These are phyloP conservation scores for Pichia occidentalis DNA, from an alignment of 805 yeast genomes.

Conservation along the genomic window DNA sequence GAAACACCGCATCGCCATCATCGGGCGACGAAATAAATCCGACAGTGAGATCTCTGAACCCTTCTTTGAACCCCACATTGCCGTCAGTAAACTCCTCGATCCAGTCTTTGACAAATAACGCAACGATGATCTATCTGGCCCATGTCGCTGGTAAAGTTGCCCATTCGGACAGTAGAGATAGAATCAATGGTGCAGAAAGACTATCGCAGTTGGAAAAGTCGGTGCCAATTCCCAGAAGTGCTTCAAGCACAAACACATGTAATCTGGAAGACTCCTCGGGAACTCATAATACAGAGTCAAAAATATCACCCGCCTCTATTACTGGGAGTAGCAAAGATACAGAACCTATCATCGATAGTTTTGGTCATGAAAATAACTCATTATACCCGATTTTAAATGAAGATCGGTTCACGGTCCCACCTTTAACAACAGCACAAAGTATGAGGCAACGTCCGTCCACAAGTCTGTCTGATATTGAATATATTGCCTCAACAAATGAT, in stretches of 20 bases:
- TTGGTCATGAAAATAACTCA: constrained; percentile 25
- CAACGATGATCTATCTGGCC: constrained; percentile 67
- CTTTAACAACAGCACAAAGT: constrained; percentile 34
- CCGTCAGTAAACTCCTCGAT: constrained; percentile 9
- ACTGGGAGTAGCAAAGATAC: constrained; percentile 7
- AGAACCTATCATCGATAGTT: constrained; percentile 20
- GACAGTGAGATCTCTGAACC: neutral
- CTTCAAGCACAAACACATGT: constrained; percentile 2
- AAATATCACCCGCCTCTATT: too few relatives aligned
- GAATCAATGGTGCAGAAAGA: constrained; percentile 45
- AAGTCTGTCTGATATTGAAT: constrained; percentile 52
- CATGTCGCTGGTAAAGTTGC: constrained; percentile 76
- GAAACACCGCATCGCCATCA: too few relatives aligned
- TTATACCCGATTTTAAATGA: constrained; percentile 21
- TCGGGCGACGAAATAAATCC: too few relatives aligned
- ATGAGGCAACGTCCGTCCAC: constrained; percentile 44
- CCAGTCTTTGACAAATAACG: constrained; percentile 19
- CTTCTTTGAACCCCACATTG: constrained; percentile 4
- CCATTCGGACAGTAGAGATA: constrained; percentile 57
- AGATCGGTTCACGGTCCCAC: constrained; percentile 36
- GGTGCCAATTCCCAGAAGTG: constrained; percentile 5
- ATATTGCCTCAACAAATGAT: constrained; percentile 41
- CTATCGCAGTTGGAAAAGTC: constrained; percentile 40
- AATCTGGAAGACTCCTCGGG: neutral
- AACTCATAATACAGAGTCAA: too few relatives aligned